These are phyloP conservation scores for Mychonastes homosphaera DNA, from an alignment of 139 green algal genomes.

Conservation along the genomic window DNA sequence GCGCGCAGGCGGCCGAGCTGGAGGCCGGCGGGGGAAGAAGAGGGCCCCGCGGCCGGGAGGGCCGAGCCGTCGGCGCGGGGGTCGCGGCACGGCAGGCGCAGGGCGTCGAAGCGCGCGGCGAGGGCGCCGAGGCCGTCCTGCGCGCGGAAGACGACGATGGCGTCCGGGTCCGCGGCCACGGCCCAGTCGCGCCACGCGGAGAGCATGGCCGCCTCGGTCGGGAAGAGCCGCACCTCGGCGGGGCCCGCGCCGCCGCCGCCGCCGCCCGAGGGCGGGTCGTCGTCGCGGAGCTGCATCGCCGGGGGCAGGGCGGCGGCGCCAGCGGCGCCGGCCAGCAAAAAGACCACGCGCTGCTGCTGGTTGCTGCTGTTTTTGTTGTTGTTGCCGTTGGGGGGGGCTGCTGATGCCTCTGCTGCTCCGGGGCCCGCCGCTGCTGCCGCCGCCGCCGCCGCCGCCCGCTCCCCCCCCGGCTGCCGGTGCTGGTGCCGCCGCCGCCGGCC, in stretches of 20 bases:
- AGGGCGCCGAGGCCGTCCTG: conserved; percentile 63
- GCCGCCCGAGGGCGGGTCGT: neutral
- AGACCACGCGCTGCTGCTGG: conserved; percentile 3
- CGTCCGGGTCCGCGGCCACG: conserved; percentile 42
- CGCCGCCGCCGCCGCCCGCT: neutral
- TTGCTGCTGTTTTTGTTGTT: neutral
- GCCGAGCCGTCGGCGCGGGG: neutral
- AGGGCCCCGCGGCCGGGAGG: neutral
- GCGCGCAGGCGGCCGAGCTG: neutral
- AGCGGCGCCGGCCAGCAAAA: conserved; percentile 15
- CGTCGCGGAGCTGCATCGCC: neutral
- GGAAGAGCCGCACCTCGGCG: conserved; percentile 5
- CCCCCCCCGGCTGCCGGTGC: neutral
- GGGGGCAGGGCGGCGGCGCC: neutral
- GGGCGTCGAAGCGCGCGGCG: conserved; percentile 32
- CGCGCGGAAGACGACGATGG: conserved; percentile 44
- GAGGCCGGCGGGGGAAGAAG: conserved; percentile 5
- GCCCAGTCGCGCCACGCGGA: conserved; percentile 34
- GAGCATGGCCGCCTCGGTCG: conserved; percentile 45
- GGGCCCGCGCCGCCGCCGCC: neutral
- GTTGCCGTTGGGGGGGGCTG: neutral
- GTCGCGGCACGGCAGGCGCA: conserved; percentile 16
- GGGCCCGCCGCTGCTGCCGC: neutral
- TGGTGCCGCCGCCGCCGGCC: neutral
- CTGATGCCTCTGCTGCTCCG: neutral